These are phyloP conservation scores for Excoecaria cochinchinensis DNA, from an alignment of 345 rosid genomes.

Conservation along the genomic window DNA sequence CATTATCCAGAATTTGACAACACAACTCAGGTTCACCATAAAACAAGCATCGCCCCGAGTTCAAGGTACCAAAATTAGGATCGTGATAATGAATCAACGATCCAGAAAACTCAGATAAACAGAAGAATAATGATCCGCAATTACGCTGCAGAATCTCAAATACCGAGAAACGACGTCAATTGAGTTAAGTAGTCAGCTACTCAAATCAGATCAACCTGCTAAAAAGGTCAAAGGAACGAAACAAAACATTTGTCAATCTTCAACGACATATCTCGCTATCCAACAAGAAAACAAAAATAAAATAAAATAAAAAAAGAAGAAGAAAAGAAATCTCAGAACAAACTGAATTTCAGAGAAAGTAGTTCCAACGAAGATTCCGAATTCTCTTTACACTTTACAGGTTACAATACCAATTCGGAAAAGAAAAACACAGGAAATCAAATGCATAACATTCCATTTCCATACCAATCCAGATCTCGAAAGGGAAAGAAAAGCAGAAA, in stretches of 20 bases:
- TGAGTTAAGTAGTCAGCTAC: background rate
- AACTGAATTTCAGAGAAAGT: background rate
- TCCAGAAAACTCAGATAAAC: constrained; percentile 6
- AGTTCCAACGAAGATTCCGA: background rate
- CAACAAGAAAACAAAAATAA: constrained; percentile 3
- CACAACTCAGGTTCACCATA: background rate
- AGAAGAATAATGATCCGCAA: background rate
- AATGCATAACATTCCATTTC: background rate
- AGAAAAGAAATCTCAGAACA: background rate
- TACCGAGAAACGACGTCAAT: background rate
- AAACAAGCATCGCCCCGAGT: background rate
- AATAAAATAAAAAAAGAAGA: no score
- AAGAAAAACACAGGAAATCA: background rate
- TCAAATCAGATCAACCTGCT: constrained; percentile 25
- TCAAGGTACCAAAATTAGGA: background rate
- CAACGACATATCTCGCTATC: background rate
- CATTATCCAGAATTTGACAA: constrained; percentile 3
- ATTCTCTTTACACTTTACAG: background rate
- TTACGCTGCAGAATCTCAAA: constrained; percentile 5
- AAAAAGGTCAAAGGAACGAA: background rate
- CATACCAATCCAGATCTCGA: constrained; percentile 9
- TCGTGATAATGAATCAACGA: background rate
- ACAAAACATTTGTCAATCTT: background rate
- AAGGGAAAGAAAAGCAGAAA: background rate
- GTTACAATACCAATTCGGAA: background rate